Base-by-base conservation (phyloP, 2,329 filamentous ascomycete species). In the Beauveria brongniartii region DNA sequence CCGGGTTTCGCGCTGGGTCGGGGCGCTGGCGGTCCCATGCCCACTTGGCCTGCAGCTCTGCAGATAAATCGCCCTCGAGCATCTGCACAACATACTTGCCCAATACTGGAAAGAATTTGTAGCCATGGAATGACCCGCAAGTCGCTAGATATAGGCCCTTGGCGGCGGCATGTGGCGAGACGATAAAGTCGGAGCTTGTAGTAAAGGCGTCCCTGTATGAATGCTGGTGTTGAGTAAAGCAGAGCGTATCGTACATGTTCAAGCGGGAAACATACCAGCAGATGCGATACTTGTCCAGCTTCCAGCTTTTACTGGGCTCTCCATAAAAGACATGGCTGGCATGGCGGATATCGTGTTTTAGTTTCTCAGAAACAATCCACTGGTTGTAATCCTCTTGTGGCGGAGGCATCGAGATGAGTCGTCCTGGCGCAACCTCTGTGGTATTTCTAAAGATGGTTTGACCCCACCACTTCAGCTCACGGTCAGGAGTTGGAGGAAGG, bases 101-200 rank as follows among this genome's bases (percentile, higher is more conserved):
- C 28, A 87, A 79, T 3, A 82, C 79, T 0, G 86, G 86, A 61
- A 89, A 78, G 70, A 89, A 88, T 70, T 89, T 88, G 76, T 80
- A 88, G 18, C 83, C 81, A 70, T 89, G 86, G 66, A 88, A 87
- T 0, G 84, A 87, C 7, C 86, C 86, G 14, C 84, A 85, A 0
- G 83, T 83, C 0, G 85, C 86, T 1, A 90, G 67, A 65, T 82
- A 88, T 0, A 89, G 72, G 24, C 83, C 83, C 53, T 69, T 69
- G 22, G 67, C 80, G 37, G 74, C 75, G 0, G 78, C 62, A 65
- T 86, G 79, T 0, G 83, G 82, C 5, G 82, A 82, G 65, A 89
- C 82, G 63, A 89, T 79, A 65, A 86, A 86, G 67, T 88, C 84
- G 24, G 78, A 76, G 67, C 76, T 83, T 2, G 82, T 78, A 0